phyloP scores from a whole-genome alignment of 768 basidiomycete species.

The Auricularia sp. region DNA sequence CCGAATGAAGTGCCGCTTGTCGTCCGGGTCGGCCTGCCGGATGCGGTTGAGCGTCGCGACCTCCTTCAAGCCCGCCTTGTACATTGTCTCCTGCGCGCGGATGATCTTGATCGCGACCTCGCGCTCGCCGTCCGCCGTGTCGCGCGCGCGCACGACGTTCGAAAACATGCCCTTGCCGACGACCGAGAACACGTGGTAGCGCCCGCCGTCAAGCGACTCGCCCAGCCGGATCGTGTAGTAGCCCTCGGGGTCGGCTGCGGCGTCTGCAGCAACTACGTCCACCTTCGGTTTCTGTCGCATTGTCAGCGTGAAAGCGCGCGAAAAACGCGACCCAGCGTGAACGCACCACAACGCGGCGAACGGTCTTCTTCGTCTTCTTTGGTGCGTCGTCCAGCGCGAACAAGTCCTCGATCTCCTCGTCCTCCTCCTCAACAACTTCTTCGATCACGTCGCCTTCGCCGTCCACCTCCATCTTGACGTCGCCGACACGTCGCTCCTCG shows the following conservation, averaged over 20 bases:
- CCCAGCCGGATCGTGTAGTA: conserved; percentile 93
- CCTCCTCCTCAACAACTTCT: conserved; percentile 35
- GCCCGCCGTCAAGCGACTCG: conserved; percentile 83
- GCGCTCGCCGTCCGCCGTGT: conserved; percentile 32
- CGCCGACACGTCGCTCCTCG: conserved; percentile 57
- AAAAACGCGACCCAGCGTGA: not conserved
- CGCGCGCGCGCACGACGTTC: conserved; percentile 82
- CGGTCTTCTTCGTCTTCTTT: conserved; percentile 40
- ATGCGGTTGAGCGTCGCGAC: conserved; percentile 81
- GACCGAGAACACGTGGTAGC: conserved; percentile 89
- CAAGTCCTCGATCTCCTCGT: conserved; percentile 93
- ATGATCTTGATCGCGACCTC: conserved; percentile 99
- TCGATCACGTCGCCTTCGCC: not conserved
- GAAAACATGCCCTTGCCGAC: conserved; percentile 99
- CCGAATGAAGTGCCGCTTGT: conserved; percentile 94
- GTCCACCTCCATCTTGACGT: conserved; percentile 5
- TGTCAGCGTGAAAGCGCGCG: not conserved
- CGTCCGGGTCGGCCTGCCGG: conserved; percentile 83
- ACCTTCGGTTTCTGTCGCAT: conserved; percentile 36
- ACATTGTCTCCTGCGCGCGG: conserved; percentile 93
- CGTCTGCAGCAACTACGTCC: conserved; percentile 70
- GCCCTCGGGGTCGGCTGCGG: conserved; percentile 88
- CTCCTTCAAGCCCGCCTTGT: conserved; percentile 90
- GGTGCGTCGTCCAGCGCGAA: conserved; percentile 53
- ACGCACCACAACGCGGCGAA: conserved; percentile 43